Base-by-base conservation (phyloP, 768 basidiomycete genomes). In the Rhodotorula toruloides region DNA sequence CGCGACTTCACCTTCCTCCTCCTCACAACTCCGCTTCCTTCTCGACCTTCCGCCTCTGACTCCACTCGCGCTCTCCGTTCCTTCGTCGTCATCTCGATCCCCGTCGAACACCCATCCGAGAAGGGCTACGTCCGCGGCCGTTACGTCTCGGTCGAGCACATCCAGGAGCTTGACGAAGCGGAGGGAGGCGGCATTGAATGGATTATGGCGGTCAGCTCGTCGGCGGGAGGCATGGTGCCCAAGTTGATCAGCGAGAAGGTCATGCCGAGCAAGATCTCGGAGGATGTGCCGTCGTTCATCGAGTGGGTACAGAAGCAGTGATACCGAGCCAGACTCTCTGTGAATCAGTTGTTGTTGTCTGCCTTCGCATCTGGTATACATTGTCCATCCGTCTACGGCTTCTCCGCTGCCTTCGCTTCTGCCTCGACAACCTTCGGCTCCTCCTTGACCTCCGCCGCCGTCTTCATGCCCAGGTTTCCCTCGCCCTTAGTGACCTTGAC, bases 241-340 rank as follows among this genome's bases (percentile, higher is more conserved):
- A 71, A 68, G n/a, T 72, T 73, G 49, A 56, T 79, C 27, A 76
- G 74, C 43, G 77, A 77, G 40, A 12, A 61, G 55, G 40, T 46
- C 50, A 63, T 60, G 66, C 76, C 78, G 0, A 55, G 46, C 25
- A 75, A 72, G 43, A 74, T 78, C n/a, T 62, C 75, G 3, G 76
- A 76, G 61, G 76, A 78, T 63, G 77, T 78, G 3, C 78, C 77
- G 2, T 70, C 70, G 25, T 77, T 77, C 67, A 37, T 78, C n/a
- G 21, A 31, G 37, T 55, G 61, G 53, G n/a, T 54, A 12, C 14
- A 36, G 44, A 46, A 44, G 25, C 21, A 39, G 52, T 25, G 21
- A 3, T 34, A 17, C 8, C 8, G 52, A 37, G 17, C 31, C 46
- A 25, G 46, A 12, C 9, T 21, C 5, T 22, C 44, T 46, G 22